A percentile compares a stretch with the other conserved stretches of the same genome.
Evolutionary conservation across 2,329 filamentous ascomycete genomes (phyloP).

Genomic region (Chrysosporium keratinophilum): DNA sequence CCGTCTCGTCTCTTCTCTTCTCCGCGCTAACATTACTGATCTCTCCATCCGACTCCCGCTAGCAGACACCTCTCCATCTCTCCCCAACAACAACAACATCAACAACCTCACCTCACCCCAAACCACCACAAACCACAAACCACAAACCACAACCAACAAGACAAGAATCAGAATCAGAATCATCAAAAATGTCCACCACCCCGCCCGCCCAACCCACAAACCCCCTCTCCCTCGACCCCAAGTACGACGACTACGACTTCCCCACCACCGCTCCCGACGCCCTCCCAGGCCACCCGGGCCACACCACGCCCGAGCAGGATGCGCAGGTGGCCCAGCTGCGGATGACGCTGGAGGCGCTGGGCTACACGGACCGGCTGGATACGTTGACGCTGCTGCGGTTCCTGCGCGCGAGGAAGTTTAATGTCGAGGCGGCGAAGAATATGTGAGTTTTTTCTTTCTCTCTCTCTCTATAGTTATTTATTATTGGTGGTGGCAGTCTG

Average conservation of each 20-base stretch:
- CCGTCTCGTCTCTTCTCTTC: no score
- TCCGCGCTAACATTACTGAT: no score
- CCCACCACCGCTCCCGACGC: conserved; percentile 63
- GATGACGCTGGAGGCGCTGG: conserved; percentile 69
- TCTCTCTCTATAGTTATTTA: background rate
- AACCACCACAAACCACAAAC: no score
- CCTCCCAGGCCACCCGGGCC: conserved; percentile 71
- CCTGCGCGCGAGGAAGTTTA: conserved; percentile 88
- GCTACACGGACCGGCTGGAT: conserved; percentile 75
- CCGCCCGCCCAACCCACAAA: conserved; percentile 18
- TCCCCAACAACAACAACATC: no score
- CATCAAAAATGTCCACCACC: conserved; percentile 10
- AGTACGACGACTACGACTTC: conserved; percentile 95
- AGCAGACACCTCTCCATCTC: no score
- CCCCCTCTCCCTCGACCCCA: conserved; percentile 57
- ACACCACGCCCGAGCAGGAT: conserved; percentile 78
- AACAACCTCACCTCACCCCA: no score
- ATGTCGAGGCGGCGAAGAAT: conserved; percentile 68
- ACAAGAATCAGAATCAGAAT: no score
- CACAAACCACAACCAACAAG: no score
- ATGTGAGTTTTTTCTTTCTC: conserved; percentile 54
- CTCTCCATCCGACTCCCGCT: no score
- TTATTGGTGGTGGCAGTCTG: conserved; percentile 1
- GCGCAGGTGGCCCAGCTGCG: conserved; percentile 81
- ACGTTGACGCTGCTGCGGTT: conserved; percentile 89